A percentile compares a stretch with the other conserved stretches of the same genome.
These are phyloP conservation scores for Debaryomycetaceae sp. DNA, from an alignment of 1,139 yeast genomes.

Conservation along the genomic window DNA sequence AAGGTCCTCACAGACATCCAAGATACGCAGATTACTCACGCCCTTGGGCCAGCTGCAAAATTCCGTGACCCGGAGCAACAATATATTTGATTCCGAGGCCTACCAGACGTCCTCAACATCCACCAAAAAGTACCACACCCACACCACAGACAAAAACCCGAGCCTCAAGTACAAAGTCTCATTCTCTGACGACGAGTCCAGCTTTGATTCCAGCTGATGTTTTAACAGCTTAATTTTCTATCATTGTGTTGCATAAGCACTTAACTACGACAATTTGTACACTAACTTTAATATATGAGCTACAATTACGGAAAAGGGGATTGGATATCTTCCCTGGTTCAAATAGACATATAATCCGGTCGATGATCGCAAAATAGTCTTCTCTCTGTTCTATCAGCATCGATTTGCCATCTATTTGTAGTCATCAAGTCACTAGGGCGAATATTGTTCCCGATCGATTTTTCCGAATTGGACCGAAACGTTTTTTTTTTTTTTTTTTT, in stretches of 20 bases:
- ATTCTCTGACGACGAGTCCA: slow-evolving; percentile 6
- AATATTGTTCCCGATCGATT: neutral
- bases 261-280: no score
- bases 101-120: neutral
- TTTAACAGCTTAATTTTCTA: no score
- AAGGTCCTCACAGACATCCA: neutral
- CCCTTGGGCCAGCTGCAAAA: neutral
- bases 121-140: neutral
- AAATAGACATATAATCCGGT: no score
- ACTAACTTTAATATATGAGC: no score
- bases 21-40: neutral
- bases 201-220: neutral
- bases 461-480: neutral
- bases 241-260: no score
- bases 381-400: no score
- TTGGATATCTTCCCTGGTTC: no score
- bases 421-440: neutral
- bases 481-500: no score
- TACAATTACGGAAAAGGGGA: no score
- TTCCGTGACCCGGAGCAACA: neutral
- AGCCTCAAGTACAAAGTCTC: slow-evolving; percentile 3
- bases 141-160: neutral
- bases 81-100: neutral
- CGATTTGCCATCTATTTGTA: neutral
- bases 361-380: no score